A percentile compares a stretch with the other conserved stretches of the same genome.
Conservation (phyloP, 306 rosid species). For the Dalbergia oliveri region DNA sequence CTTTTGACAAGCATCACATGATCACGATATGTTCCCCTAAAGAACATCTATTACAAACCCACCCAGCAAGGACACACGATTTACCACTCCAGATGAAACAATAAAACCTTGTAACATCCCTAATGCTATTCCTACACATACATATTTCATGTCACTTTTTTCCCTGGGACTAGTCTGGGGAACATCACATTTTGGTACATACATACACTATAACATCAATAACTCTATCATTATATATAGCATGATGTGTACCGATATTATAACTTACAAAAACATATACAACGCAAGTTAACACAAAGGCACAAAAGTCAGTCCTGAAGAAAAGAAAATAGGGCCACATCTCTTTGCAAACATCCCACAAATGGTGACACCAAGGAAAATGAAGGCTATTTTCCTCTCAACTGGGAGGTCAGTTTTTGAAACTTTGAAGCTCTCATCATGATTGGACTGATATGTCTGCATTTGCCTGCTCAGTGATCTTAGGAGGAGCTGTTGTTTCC, state of each 20-base stretch:
- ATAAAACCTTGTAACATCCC: constrained; percentile 33
- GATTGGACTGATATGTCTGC: constrained; percentile 74
- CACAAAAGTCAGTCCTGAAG: constrained; percentile 59
- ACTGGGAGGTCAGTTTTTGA: constrained; percentile 43
- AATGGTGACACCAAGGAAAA: constrained; percentile 48
- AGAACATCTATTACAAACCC: not conserved
- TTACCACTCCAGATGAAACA: constrained; percentile 15
- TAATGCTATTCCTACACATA: constrained; percentile 39
- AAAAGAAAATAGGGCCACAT: constrained; percentile 54
- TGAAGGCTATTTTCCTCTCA: constrained; percentile 45
- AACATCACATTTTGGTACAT: constrained; percentile 41
- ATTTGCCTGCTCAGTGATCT: constrained; percentile 57
- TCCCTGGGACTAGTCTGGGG: constrained; percentile 32
- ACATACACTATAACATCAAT: constrained; percentile 51
- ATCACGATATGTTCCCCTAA: constrained; percentile 1
- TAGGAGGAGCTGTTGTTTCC: constrained; percentile 56
- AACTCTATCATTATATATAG: constrained; percentile 58
- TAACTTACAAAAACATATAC: constrained; percentile 85
- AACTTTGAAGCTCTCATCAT: constrained; percentile 44
- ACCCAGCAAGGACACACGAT: not conserved
- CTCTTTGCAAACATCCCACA: constrained; percentile 54
- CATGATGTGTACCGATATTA: constrained; percentile 54
- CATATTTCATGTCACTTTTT: constrained; percentile 10
- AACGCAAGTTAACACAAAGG: constrained; percentile 66
- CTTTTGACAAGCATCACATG: not conserved